phyloP scores from a whole-genome alignment of 345 rosid species.

The Eucalyptus dawsonii region DNA sequence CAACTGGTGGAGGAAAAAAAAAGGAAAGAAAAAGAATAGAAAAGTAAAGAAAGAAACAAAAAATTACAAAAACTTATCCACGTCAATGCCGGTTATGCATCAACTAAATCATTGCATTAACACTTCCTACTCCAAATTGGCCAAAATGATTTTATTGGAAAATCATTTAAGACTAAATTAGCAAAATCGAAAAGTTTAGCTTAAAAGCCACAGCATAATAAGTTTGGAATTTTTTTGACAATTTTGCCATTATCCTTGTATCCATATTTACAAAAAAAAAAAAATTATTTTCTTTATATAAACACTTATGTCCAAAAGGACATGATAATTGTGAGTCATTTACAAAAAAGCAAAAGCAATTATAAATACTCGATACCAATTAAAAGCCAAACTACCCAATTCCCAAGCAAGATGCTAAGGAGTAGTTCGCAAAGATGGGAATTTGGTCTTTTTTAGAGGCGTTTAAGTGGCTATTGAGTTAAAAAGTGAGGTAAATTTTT shows the following conservation, averaged over 20 bases:
- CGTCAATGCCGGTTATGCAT: rapidly evolving
- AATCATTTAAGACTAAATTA: background rate
- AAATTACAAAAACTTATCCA: background rate
- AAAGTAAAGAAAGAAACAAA: background rate
- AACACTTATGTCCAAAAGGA: no score
- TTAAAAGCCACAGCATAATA: background rate
- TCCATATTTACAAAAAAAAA: background rate
- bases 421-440: background rate
- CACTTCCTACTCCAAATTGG: background rate
- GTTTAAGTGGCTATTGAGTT: no score
- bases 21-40: background rate
- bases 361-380: background rate
- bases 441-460: background rate
- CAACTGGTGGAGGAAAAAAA: rapidly evolving
- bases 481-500: background rate
- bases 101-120: background rate
- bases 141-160: background rate
- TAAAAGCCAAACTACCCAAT: background rate
- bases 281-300: background rate
- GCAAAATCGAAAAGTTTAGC: no score
- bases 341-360: no score
- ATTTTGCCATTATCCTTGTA: background rate
- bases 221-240: background rate
- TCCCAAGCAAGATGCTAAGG: background rate
- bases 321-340: no score